Percentiles rank a stretch among this genome's conserved stretches.
phyloP scores from a whole-genome alignment of 2,329 filamentous ascomycete genomes.

The Diaporthe aspalathi region DNA sequence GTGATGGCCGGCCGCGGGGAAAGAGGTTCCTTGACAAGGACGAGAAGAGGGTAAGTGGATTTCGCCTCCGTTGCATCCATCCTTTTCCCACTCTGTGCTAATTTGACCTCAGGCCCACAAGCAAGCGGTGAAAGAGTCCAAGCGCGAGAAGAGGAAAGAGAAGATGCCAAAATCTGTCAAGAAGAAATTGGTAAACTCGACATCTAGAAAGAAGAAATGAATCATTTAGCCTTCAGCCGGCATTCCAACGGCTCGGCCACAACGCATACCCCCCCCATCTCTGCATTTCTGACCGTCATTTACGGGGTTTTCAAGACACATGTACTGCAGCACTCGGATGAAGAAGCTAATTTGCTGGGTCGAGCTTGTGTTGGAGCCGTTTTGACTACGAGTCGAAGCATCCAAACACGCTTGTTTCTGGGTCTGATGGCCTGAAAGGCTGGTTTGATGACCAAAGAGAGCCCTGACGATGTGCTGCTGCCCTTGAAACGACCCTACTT shows the following conservation, averaged over 20 bases:
- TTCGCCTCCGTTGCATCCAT: neutral
- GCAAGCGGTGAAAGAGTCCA: constrained; percentile 91
- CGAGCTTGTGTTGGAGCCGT: constrained; percentile 39
- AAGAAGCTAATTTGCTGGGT: constrained; percentile 43
- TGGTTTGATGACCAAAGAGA: constrained; percentile 70
- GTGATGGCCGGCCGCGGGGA: constrained; percentile 77
- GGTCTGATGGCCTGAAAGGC: constrained; percentile 53
- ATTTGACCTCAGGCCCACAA: constrained; percentile 72
- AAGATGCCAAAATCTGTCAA: constrained; percentile 98
- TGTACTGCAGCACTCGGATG: constrained; percentile 43
- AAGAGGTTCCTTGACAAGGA: constrained; percentile 94
- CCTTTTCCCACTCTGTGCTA: neutral
- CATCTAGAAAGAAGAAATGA: constrained; percentile 72
- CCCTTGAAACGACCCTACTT: neutral
- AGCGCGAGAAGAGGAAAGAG: constrained; percentile 89
- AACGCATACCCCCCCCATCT: no score
- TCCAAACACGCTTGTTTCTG: constrained; percentile 43
- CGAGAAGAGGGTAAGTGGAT: constrained; percentile 73
- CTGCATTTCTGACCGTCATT: constrained; percentile 37
- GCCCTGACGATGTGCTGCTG: constrained; percentile 58
- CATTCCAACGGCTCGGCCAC: neutral
- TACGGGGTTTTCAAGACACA: neutral
- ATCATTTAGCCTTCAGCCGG: constrained; percentile 32
- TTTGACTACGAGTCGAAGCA: constrained; percentile 53
- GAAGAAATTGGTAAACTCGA: constrained; percentile 81